Percentiles rank a stretch among this genome's conserved stretches.
Conservation (phyloP, 2,329 filamentous ascomycete species). For the Cercospora sesami region DNA sequence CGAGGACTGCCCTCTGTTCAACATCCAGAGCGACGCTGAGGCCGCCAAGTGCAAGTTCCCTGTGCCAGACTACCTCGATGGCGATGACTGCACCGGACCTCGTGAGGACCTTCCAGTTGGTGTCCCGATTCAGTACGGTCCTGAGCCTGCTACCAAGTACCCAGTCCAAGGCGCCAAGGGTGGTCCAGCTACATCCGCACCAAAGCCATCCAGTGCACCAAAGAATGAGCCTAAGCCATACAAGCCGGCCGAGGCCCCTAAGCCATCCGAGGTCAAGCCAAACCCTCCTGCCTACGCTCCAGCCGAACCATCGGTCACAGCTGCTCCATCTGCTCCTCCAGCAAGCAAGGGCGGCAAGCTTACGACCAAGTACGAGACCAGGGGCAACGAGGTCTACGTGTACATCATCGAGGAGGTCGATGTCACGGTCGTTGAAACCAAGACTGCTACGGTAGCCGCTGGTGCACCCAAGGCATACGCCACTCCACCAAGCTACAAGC, state of each 20-base stretch:
- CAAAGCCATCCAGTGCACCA: background rate
- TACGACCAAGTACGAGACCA: constrained; percentile 46
- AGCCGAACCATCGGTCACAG: constrained; percentile 29
- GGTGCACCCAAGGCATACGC: constrained; percentile 29
- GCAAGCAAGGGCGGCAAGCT: constrained; percentile 36
- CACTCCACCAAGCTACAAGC: constrained; percentile 25
- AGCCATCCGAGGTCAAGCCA: constrained; percentile 14
- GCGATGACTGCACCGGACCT: constrained; percentile 62
- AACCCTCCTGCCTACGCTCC: constrained; percentile 27
- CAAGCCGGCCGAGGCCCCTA: constrained; percentile 14
- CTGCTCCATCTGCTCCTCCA: constrained; percentile 9
- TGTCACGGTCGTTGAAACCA: constrained; percentile 44
- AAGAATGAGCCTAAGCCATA: constrained; percentile 1
- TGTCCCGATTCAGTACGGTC: constrained; percentile 51
- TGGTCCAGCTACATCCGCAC: constrained; percentile 21
- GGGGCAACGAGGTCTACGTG: constrained; percentile 47
- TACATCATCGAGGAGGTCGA: constrained; percentile 48
- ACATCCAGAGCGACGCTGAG: constrained; percentile 60
- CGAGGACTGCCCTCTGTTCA: constrained; percentile 73
- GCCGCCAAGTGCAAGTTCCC: constrained; percentile 63
- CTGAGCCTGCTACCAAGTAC: constrained; percentile 43
- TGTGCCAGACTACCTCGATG: constrained; percentile 54
- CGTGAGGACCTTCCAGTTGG: constrained; percentile 66
- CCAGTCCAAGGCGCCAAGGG: constrained; percentile 31
- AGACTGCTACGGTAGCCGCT: constrained; percentile 29